phyloP scores from a whole-genome alignment of 805 yeast species.

The Wickerhamiella siamensis region DNA sequence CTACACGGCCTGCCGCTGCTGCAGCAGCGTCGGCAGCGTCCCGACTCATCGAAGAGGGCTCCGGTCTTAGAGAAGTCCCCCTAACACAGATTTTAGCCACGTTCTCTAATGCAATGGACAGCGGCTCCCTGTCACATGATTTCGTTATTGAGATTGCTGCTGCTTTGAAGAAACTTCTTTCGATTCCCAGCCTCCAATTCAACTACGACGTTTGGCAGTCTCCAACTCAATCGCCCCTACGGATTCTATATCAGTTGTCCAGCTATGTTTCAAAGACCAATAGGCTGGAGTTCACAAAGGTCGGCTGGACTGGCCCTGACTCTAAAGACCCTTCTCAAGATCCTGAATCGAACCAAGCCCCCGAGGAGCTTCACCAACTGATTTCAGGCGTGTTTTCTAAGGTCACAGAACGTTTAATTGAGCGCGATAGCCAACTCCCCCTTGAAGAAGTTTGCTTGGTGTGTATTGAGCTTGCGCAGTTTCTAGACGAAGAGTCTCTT shows the following conservation, averaged over 20 bases:
- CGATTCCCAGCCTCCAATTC: background rate
- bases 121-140: background rate
- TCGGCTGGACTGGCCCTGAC: background rate
- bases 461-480: conserved; percentile 18
- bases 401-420: conserved; percentile 22
- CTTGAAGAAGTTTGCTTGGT: conserved; percentile 24
- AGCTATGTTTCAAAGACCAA: background rate
- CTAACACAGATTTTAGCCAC: conserved; percentile 4
- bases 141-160: conserved; percentile 4
- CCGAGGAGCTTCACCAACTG: background rate
- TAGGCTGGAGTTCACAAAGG: background rate
- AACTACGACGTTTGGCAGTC: conserved; percentile 8
- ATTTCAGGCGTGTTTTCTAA: background rate
- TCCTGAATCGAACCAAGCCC: background rate
- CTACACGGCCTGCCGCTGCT: background rate
- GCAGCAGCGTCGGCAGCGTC: background rate
- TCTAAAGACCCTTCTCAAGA: background rate
- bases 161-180: background rate
- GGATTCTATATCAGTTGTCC: conserved; percentile 7
- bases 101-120: conserved; percentile 3
- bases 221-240: conserved; percentile 13
- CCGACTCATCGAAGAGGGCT: background rate
- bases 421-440: conserved; percentile 14
- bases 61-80: conserved; percentile 1
- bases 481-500: conserved; percentile 28